phyloP scores from a whole-genome alignment of 108 stramenopile species.

The Discostella pseudostelligera region DNA sequence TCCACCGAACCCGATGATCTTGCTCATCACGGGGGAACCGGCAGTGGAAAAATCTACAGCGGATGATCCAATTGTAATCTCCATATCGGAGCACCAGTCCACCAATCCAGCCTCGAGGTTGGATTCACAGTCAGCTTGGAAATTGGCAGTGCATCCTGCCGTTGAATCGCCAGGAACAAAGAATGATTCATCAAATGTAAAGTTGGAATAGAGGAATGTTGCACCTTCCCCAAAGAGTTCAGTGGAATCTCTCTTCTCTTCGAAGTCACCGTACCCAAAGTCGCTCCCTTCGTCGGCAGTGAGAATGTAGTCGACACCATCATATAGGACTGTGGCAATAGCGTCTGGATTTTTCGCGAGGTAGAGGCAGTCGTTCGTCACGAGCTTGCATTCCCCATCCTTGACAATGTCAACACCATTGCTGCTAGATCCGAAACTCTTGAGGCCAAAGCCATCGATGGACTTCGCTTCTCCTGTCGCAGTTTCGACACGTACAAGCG shows the following conservation, averaged over 20 bases:
- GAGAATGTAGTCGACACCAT: constrained; percentile 33
- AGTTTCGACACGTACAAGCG: constrained; percentile 25
- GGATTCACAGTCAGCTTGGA: constrained; percentile 23
- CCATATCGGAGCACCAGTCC: constrained; percentile 19
- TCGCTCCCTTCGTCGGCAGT: constrained; percentile 44
- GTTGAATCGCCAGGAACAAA: constrained; percentile 16
- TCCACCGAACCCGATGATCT: constrained; percentile 31
- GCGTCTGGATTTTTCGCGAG: constrained; percentile 25
- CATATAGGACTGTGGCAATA: constrained; percentile 22
- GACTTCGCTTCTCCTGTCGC: constrained; percentile 12
- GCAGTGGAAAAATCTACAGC: constrained; percentile 35
- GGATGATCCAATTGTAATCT: constrained; percentile 30
- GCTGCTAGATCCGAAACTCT: constrained; percentile 2
- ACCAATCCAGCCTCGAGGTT: neutral
- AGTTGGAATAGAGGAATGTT: neutral
- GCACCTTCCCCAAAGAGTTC: constrained; percentile 23
- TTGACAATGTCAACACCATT: constrained; percentile 32
- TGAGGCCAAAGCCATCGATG: constrained; percentile 29
- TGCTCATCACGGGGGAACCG: constrained; percentile 12
- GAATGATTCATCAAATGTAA: constrained; percentile 6
- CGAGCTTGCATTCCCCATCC: constrained; percentile 25
- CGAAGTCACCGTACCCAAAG: constrained; percentile 30
- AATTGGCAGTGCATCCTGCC: constrained; percentile 12
- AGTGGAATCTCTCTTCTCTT: constrained; percentile 20
- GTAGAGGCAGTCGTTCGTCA: constrained; percentile 15